These are phyloP conservation scores for Pugionium dolabratum DNA, from an alignment of 345 rosid species.

Conservation along the genomic window DNA sequence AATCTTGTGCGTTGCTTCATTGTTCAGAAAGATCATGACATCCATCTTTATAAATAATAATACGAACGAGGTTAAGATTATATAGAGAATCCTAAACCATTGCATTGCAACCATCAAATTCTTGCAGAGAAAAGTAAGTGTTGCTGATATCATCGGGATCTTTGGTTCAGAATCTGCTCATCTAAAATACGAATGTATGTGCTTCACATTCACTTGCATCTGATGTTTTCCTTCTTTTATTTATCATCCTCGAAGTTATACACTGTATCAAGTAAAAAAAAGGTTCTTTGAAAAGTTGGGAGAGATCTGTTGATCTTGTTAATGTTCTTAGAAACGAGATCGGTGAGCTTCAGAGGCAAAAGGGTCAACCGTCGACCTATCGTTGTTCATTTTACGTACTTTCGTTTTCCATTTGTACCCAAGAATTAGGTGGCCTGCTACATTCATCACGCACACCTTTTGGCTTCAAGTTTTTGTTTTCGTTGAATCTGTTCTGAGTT, in stretches of 20 bases:
- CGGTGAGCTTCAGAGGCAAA: constrained; percentile 97
- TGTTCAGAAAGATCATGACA: no score
- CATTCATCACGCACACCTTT: no score
- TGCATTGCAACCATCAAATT: not conserved
- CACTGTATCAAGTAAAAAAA: not conserved
- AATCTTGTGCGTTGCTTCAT: no score
- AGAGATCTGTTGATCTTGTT: constrained; percentile 79
- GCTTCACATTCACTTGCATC: not conserved
- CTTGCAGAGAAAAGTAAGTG: constrained; percentile 81
- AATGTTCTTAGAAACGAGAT: constrained; percentile 87
- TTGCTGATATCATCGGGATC: constrained; percentile 82
- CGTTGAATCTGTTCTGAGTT: no score
- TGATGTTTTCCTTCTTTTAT: constrained; percentile 12
- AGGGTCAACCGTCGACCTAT: constrained; percentile 42
- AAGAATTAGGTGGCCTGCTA: no score
- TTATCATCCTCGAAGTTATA: not conserved
- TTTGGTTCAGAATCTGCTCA: constrained; percentile 66
- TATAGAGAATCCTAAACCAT: no score
- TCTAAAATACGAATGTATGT: constrained; percentile 69
- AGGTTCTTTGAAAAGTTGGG: constrained; percentile 88
- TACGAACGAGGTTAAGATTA: no score
- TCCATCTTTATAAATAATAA: no score
- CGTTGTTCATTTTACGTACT: no score
- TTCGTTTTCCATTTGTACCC: no score
- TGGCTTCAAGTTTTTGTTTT: no score